These are phyloP conservation scores for Fusarium concolor DNA, from an alignment of 2,329 filamentous ascomycete species.

Conservation along the genomic window DNA sequence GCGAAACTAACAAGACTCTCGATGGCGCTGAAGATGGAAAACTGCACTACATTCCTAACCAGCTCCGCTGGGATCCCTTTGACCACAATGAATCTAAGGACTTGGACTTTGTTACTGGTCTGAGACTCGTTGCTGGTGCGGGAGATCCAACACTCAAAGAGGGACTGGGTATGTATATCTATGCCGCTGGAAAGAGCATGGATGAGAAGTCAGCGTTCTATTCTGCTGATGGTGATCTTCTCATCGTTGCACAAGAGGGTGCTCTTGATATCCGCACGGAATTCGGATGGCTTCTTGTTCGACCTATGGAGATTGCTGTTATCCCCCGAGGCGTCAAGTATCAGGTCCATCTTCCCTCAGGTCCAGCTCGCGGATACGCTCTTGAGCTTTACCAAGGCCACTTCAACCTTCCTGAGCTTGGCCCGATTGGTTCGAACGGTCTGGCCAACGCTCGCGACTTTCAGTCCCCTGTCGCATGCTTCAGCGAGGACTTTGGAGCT, in stretches of 20 bases:
- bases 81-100: conserved; percentile 70
- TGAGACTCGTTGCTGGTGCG: conserved; percentile 81
- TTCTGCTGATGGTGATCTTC: conserved; percentile 82
- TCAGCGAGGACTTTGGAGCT: conserved; percentile 68
- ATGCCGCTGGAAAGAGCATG: conserved; percentile 84
- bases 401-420: conserved; percentile 77
- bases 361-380: conserved; percentile 77
- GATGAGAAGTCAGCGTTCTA: conserved; percentile 80
- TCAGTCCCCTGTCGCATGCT: conserved; percentile 76
- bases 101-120: conserved; percentile 64
- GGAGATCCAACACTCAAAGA: conserved; percentile 83
- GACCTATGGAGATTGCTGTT: conserved; percentile 81
- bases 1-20: conserved; percentile 45
- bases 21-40: conserved; percentile 37
- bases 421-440: conserved; percentile 78
- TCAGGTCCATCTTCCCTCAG: conserved; percentile 72
- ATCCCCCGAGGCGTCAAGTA: conserved; percentile 81
- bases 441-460: conserved; percentile 83
- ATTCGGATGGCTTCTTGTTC: conserved; percentile 78
- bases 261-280: conserved; percentile 82
- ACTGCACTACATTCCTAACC: conserved; percentile 70
- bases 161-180: conserved; percentile 84
- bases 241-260: conserved; percentile 81
- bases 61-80: conserved; percentile 85
- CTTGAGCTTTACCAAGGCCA: conserved; percentile 80